Conservation (phyloP, 1,139 yeast genomes). For the Suzukiozyma palmioleophila region DNA sequence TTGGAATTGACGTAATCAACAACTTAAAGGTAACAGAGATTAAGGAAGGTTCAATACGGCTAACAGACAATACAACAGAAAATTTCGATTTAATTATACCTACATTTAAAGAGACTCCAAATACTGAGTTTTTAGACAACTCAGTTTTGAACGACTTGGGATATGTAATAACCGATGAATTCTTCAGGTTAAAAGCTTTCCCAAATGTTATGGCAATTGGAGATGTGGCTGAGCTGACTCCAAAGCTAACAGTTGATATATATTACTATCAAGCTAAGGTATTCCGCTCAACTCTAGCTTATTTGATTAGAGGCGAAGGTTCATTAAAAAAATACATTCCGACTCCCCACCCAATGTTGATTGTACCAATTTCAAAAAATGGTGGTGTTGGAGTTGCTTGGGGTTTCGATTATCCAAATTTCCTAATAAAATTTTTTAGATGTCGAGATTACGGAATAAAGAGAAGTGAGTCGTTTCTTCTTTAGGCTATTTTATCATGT, state of each 20-base stretch:
- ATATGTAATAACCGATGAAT: slow-evolving; percentile 22
- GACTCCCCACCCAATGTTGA: slow-evolving; percentile 1
- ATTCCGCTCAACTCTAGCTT: no score
- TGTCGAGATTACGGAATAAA: slow-evolving; percentile 19
- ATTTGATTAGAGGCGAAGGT: slow-evolving; percentile 1
- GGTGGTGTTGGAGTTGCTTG: slow-evolving; percentile 33
- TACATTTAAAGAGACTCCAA: slow-evolving; percentile 18
- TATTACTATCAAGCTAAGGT: slow-evolving; percentile 18
- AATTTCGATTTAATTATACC: slow-evolving; percentile 26
- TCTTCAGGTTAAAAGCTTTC: slow-evolving; percentile 19
- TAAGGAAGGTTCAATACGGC: slow-evolving; percentile 5
- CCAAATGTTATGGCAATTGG: slow-evolving; percentile 29
- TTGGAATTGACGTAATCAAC: slow-evolving; percentile 26
- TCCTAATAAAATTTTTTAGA: slow-evolving; percentile 24
- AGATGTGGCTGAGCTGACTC: slow-evolving; percentile 24
- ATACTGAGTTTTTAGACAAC: slow-evolving; percentile 20
- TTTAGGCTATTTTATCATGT: no score
- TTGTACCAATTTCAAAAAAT: slow-evolving; percentile 31
- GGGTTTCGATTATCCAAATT: slow-evolving; percentile 27
- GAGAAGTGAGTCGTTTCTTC: slow-evolving; percentile 6
- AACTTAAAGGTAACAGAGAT: slow-evolving; percentile 11
- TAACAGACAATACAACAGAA: slow-evolving; percentile 12
- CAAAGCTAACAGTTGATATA: slow-evolving; percentile 22
- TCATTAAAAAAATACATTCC: slow-evolving; percentile 11
- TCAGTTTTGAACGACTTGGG: slow-evolving; percentile 16